Base-by-base conservation (phyloP, 345 rosid genomes). In the Linum tenue region DNA sequence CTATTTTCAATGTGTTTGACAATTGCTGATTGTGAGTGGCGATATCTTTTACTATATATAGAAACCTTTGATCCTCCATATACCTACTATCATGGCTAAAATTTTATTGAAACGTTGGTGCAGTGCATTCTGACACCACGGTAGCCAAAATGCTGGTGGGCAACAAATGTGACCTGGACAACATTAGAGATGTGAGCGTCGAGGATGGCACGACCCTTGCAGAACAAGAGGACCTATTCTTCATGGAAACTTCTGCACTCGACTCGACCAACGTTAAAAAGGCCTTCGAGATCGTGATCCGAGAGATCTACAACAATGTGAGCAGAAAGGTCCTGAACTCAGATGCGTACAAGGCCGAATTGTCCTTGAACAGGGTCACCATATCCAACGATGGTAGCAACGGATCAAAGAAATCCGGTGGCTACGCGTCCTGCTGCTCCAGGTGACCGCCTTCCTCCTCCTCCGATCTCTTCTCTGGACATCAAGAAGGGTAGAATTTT, bases 191-290 rank as follows among this genome's bases (percentile, higher is more conserved):
- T 3, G 60, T 57, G 10, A 57, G 60, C 60, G 22, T 12, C 10
- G 60, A 57, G 60, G 60, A 57, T n/a, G 60, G 60, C 31, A 57
- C 16, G 60, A 57, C 12, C 5, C 31, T 57, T 5, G 60, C 60
- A 12, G 60, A 57, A 17, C 36, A 31, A 57, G 60, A 57, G 22
- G 60, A 37, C 10, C 5, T 57, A 37, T 57, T 57, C 60, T 57
- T 57, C 60, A 57, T 57, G 60, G 60, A 57, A 37, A 57, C 60
- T n/a, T 57, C 60, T 57, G 60, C 60, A 2, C 38, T 57, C 11
- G 60, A 57, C 22, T 48, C 53, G 14, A 48, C 53, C 53, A 48
- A 48, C 11, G 53, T 48, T 9, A 48, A 48, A 15, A 48, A 48
- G 53, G 53, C 53, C 11, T 48, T 48, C 14, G 53, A 48, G 53